phyloP scores from a whole-genome alignment of 2,329 filamentous ascomycete species.

The Alternaria sp. region DNA sequence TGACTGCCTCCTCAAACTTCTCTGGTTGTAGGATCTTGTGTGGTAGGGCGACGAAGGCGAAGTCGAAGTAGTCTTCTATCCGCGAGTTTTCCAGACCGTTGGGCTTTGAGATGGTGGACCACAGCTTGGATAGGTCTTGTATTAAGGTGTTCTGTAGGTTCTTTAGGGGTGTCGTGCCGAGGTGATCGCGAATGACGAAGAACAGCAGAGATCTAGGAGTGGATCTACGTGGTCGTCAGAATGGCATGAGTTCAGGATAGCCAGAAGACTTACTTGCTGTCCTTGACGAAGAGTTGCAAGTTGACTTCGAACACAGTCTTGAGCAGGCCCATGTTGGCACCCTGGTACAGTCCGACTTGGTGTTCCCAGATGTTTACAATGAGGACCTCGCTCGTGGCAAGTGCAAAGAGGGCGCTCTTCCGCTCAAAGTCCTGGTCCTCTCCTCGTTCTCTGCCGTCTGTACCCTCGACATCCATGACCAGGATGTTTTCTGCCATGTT shows the following conservation, averaged over 20 bases:
- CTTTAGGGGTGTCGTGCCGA: conserved; percentile 86
- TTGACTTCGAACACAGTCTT: conserved; percentile 99
- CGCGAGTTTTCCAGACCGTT: conserved; percentile 83
- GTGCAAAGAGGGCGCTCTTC: conserved; percentile 95
- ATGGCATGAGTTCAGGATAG: background rate
- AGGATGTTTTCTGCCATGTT: conserved; percentile 96
- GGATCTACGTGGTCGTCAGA: conserved; percentile 64
- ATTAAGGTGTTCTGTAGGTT: conserved; percentile 91
- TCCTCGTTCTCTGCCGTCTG: conserved; percentile 92
- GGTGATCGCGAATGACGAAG: conserved; percentile 97
- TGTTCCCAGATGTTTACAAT: conserved; percentile 99
- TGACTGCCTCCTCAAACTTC: conserved; percentile 82
- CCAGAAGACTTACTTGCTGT: conserved; percentile 75
- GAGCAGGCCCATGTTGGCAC: conserved; percentile 96
- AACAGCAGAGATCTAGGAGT: conserved; percentile 91
- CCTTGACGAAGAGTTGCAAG: conserved; percentile 93
- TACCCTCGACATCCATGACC: conserved; percentile 99
- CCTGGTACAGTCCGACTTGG: conserved; percentile 96
- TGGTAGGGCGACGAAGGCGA: conserved; percentile 92
- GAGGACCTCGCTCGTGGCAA: conserved; percentile 96
- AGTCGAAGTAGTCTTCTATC: conserved; percentile 98
- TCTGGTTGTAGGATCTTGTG: conserved; percentile 97
- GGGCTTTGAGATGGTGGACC: conserved; percentile 92
- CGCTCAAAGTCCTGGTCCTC: conserved; percentile 99
- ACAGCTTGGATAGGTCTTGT: conserved; percentile 90